These are phyloP conservation scores for Carex parvula DNA, from an alignment of 176 grass and related monocot genomes.

Conservation along the genomic window DNA sequence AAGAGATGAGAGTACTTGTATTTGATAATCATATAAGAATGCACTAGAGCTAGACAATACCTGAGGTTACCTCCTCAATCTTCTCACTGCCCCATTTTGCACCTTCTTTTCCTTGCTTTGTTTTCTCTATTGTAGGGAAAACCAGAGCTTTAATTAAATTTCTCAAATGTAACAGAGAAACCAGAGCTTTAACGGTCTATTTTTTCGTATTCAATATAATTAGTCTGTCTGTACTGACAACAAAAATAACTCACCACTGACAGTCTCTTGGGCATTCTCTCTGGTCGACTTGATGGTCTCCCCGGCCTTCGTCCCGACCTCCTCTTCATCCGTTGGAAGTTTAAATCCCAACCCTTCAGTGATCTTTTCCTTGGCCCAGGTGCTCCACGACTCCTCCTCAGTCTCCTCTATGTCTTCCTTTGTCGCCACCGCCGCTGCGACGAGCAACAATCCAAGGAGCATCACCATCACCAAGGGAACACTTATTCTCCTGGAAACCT, in stretches of 20 bases:
- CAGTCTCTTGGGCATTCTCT: slow-evolving; percentile 40
- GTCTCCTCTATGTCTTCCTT: slow-evolving; percentile 24
- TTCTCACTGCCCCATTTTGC: slow-evolving; percentile 20
- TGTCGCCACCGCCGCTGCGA: background rate
- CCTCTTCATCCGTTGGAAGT: slow-evolving; percentile 41
- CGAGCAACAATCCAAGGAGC: slow-evolving; percentile 22
- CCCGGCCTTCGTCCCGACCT: slow-evolving; percentile 41
- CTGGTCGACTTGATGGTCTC: slow-evolving; percentile 34
- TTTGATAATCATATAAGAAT: background rate
- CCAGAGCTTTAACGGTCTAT: background rate
- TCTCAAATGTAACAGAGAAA: background rate
- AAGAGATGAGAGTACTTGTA: background rate
- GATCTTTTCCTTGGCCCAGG: slow-evolving; percentile 81
- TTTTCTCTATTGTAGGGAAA: background rate
- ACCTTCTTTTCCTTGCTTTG: slow-evolving; percentile 15
- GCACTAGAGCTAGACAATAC: background rate
- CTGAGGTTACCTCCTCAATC: slow-evolving; percentile 31
- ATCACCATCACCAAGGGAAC: slow-evolving; percentile 43
- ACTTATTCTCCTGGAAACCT: slow-evolving; percentile 27
- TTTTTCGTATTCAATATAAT: background rate
- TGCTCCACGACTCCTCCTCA: slow-evolving; percentile 55
- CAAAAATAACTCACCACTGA: slow-evolving; percentile 29
- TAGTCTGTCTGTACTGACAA: background rate
- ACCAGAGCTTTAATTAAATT: background rate
- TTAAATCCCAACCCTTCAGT: slow-evolving; percentile 54